These are phyloP conservation scores for Papiliotrema fonsecae DNA, from an alignment of 1,284 basidiomycete species.

Conservation along the genomic window DNA sequence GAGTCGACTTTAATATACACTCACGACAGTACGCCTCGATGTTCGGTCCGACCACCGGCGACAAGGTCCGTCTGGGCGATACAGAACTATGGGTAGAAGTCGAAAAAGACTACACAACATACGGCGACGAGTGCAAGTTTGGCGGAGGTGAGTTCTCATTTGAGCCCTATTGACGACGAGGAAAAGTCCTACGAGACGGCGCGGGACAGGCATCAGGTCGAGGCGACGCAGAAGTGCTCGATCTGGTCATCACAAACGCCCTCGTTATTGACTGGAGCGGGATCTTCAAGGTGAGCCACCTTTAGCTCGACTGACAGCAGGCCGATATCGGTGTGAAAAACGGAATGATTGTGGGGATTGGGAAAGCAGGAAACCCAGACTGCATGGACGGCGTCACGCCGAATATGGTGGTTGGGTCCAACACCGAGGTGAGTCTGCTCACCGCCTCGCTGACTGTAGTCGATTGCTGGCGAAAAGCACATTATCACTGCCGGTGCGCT, in stretches of 20 bases:
- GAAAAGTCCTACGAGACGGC: constrained; percentile 90
- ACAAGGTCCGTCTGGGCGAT: constrained; percentile 82
- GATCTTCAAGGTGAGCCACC: constrained; percentile 75
- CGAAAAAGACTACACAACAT: constrained; percentile 67
- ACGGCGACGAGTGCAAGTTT: constrained; percentile 94
- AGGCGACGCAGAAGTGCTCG: constrained; percentile 65
- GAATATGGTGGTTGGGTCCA: constrained; percentile 73
- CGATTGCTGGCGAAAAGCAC: constrained; percentile 89
- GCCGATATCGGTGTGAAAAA: constrained; percentile 94
- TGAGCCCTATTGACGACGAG: constrained; percentile 43
- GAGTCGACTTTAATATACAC: constrained; percentile 14
- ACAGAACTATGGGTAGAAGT: constrained; percentile 89
- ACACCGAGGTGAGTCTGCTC: constrained; percentile 58
- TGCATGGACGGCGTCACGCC: constrained; percentile 78
- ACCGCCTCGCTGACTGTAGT: constrained; percentile 35
- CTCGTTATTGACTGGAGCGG: constrained; percentile 92
- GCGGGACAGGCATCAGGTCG: constrained; percentile 88
- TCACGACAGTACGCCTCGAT: constrained; percentile 66
- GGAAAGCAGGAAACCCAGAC: constrained; percentile 96
- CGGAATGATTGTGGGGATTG: constrained; percentile 80
- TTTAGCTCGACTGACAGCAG: constrained; percentile 45
- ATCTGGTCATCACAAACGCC: constrained; percentile 91
- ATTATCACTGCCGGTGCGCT: constrained; percentile 92
- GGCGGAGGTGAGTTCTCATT: constrained; percentile 67
- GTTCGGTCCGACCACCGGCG: constrained; percentile 92